These are phyloP conservation scores for Trichoderma sp. DNA, from an alignment of 2,329 filamentous ascomycete genomes.

Conservation along the genomic window DNA sequence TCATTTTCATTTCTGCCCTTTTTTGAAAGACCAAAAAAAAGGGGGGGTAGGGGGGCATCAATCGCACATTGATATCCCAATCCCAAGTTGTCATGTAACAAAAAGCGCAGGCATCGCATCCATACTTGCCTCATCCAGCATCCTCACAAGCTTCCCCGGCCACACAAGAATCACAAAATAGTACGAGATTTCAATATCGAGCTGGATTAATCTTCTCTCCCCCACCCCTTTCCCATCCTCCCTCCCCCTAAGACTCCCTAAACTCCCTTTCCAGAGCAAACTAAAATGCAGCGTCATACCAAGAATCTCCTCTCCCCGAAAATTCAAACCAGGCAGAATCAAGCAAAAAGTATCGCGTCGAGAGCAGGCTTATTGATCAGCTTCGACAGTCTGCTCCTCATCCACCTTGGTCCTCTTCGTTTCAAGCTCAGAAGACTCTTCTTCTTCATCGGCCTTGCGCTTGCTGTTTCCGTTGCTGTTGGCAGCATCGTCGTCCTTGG, in stretches of 20 bases:
- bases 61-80: not conserved
- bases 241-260: not conserved
- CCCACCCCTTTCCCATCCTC: not conserved
- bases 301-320: not conserved
- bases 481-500: slow-evolving; percentile 32
- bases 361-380: not conserved
- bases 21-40: not conserved
- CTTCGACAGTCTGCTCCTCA: slow-evolving; percentile 19
- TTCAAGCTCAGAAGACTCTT: slow-evolving; percentile 27
- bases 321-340: not conserved
- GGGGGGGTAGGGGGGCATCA: not conserved
- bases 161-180: not conserved
- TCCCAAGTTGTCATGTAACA: not conserved
- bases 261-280: not conserved
- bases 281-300: not conserved
- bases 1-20: not conserved
- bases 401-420: slow-evolving; percentile 39
- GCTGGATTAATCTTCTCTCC: not conserved
- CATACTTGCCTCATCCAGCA: not conserved
- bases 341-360: not conserved
- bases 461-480: slow-evolving; percentile 35
- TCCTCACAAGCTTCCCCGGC: not conserved
- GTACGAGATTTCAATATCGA: not conserved
- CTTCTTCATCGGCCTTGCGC: slow-evolving; percentile 36
- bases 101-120: not conserved